These are phyloP conservation scores for Russula abietina DNA, from an alignment of 768 basidiomycete genomes.

Conservation along the genomic window DNA sequence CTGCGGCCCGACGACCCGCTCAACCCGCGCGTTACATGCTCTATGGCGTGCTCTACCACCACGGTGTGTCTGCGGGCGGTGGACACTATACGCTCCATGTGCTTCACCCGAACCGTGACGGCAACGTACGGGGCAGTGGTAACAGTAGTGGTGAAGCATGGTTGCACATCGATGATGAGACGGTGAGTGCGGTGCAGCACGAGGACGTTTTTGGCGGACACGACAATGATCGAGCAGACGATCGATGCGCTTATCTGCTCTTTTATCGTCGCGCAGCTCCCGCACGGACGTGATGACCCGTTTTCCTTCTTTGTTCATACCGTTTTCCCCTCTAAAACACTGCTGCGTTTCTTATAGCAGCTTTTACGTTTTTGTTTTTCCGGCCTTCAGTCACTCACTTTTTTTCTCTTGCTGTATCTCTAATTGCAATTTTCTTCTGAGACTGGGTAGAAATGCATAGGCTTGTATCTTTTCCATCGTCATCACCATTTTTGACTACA, in stretches of 20 bases:
- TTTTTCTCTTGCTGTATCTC: constrained; percentile 17
- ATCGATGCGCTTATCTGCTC: constrained; percentile 80
- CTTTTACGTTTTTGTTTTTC: background rate
- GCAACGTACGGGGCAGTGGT: constrained; percentile 17
- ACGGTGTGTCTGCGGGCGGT: constrained; percentile 82
- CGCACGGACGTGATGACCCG: constrained; percentile 23
- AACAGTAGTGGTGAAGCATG: constrained; percentile 52
- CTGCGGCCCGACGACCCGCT: constrained; percentile 42
- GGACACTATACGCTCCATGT: constrained; percentile 96
- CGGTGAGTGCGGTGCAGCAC: constrained; percentile 64
- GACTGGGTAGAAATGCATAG: constrained; percentile 20
- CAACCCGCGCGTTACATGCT: constrained; percentile 60
- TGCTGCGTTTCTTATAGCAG: background rate
- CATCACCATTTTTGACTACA: constrained; percentile 4
- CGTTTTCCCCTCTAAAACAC: background rate
- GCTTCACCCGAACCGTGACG: constrained; percentile 62
- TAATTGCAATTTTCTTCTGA: constrained; percentile 13
- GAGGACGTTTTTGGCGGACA: constrained; percentile 63
- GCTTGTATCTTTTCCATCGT: constrained; percentile 6
- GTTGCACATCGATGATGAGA: constrained; percentile 92
- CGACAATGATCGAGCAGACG: constrained; percentile 37
- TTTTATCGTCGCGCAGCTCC: constrained; percentile 66
- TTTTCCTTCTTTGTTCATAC: background rate
- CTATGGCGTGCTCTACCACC: constrained; percentile 90
- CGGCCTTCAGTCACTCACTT: background rate